Conservation (phyloP, 2,329 filamentous ascomycete species). For the Hypoxylon sp. region DNA sequence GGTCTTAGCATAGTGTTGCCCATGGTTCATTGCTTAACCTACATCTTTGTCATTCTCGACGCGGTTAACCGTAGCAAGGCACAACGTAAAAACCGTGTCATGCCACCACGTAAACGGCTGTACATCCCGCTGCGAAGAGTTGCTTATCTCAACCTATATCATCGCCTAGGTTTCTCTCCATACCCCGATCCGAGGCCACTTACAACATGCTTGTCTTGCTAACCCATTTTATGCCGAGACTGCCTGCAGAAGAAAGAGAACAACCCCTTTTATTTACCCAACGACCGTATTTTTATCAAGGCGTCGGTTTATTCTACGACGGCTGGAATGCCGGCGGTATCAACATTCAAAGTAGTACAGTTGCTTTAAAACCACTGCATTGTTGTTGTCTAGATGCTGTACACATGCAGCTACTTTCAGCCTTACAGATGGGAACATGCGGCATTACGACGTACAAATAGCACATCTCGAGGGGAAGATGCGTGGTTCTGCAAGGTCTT, state of each 20-base stretch:
- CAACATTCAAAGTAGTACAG: background rate
- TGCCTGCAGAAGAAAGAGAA: too few species aligned
- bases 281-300: background rate
- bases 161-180: conserved; percentile 4
- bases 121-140: conserved; percentile 5
- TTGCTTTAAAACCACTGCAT: background rate
- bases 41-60: conserved; percentile 11
- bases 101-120: too few species aligned
- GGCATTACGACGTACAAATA: background rate
- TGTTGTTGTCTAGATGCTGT: too few species aligned
- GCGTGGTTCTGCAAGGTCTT: background rate
- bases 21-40: conserved; percentile 1
- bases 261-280: too few species aligned
- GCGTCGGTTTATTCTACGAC: background rate
- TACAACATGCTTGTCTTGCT: too few species aligned
- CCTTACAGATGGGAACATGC: background rate
- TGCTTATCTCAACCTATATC: background rate
- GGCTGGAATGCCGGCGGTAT: background rate
- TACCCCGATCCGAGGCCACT: too few species aligned
- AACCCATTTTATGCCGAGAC: too few species aligned
- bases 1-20: conserved; percentile 16
- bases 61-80: background rate
- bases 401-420: background rate
- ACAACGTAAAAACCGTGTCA: too few species aligned
- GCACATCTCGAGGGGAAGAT: background rate